Evolutionary conservation across 495 filamentous ascomycete genomes (phyloP).

Genomic region (Xylaria acuta): DNA sequence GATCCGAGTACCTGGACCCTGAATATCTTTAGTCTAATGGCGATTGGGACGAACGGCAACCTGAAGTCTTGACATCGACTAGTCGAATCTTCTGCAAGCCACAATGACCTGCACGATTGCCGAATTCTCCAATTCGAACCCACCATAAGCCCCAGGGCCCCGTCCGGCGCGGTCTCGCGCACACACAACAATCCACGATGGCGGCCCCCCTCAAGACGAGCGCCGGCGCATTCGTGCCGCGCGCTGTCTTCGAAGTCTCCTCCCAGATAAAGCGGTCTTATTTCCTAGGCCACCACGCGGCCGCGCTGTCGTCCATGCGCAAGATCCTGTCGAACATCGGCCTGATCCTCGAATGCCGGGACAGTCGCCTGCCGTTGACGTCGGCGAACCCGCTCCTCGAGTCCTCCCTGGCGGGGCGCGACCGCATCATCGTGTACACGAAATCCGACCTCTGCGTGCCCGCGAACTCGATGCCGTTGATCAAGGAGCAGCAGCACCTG

Average conservation of each 20-base stretch:
- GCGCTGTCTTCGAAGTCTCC: constrained; percentile 68
- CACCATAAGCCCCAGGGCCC: neutral
- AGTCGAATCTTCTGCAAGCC: neutral
- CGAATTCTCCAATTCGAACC: neutral
- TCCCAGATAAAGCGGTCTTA: constrained; percentile 82
- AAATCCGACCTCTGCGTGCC: constrained; percentile 75
- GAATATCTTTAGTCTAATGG: neutral
- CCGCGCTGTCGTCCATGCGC: constrained; percentile 86
- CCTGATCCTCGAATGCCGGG: constrained; percentile 92
- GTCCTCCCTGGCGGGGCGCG: constrained; percentile 66
- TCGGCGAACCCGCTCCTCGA: constrained; percentile 94
- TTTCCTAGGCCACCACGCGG: constrained; percentile 92
- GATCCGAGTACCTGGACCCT: neutral
- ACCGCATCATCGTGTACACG: constrained; percentile 88
- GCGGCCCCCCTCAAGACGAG: constrained; percentile 17
- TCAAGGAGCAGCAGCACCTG: constrained; percentile 30
- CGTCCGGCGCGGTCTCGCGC: no score
- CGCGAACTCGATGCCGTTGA: constrained; percentile 16
- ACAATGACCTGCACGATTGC: constrained; percentile 4
- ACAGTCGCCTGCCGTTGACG: constrained; percentile 87
- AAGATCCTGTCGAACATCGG: constrained; percentile 79
- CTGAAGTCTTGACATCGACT: neutral
- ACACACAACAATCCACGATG: neutral
- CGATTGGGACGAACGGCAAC: neutral
- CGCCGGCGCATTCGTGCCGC: constrained; percentile 70